Evolutionary conservation across 2,329 filamentous ascomycete species (phyloP).

Genomic region (Neospermospora avenae): DNA sequence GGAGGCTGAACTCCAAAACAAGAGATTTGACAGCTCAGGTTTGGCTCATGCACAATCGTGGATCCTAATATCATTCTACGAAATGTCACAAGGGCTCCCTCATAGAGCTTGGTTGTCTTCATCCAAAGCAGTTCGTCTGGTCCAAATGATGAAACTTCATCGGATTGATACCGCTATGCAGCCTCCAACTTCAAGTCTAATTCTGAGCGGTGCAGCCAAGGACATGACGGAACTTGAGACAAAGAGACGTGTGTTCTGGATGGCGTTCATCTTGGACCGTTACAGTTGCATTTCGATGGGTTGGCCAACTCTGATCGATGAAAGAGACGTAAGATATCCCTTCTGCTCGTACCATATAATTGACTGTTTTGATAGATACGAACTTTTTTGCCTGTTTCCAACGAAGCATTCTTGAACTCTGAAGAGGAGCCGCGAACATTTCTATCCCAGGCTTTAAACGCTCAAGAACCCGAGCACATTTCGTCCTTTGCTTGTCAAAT

Average conservation of each 20-base stretch:
- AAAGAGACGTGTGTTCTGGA: constrained; percentile 84
- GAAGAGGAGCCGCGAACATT: constrained; percentile 4
- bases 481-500: constrained; percentile 8
- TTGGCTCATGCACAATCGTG: constrained; percentile 81
- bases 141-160: constrained; percentile 87
- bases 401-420: constrained; percentile 6
- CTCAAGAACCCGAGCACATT: not conserved
- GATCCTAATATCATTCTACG: constrained; percentile 73
- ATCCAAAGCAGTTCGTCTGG: constrained; percentile 69
- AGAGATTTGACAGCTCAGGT: constrained; percentile 79
- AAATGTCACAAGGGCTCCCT: constrained; percentile 95
- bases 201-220: constrained; percentile 74
- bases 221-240: constrained; percentile 94
- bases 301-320: constrained; percentile 89
- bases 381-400: constrained; percentile 9
- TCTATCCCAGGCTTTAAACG: constrained; percentile 3
- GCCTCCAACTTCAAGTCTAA: constrained; percentile 57
- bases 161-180: constrained; percentile 73
- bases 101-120: constrained; percentile 88
- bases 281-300: constrained; percentile 92
- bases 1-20: constrained; percentile 82
- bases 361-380: not conserved
- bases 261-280: constrained; percentile 80
- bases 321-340: constrained; percentile 64
- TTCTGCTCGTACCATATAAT: not conserved